Evolutionary conservation across 2,329 filamentous ascomycete genomes (phyloP), one percentile per base, ranked within the genome.

Genomic region (Epichloe bromicola): DNA sequence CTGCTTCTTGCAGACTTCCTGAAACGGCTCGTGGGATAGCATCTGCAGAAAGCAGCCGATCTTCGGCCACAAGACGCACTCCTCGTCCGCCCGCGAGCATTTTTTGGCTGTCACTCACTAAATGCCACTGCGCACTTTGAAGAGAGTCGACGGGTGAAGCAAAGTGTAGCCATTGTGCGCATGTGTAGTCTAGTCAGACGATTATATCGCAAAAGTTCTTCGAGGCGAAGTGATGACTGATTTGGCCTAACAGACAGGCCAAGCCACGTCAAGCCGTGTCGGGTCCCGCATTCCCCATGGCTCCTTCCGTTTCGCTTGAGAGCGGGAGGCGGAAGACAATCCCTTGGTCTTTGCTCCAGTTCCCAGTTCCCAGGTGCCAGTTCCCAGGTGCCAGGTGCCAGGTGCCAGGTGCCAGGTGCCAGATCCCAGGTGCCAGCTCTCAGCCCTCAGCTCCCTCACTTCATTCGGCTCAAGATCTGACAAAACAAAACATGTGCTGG

Each of bases 221-320:
- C n/a, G 38, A 26, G 15, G 34, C 34, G n/a, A 36, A 47, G 14
- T 8, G 2, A 40, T 48, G 23, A 30, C 17, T 48, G 23, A 30
- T 8, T 14, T 41, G 26, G 40, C 26, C 39, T 6, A 34, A 44
- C 19, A 46, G 39, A 44, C 19, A 46, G 34, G 39, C 17, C 39
- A 44, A 50, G 51, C 48, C 51, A 53, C 48, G 47, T 53, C 51
- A 45, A 48, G 51, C 39, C 36, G 38, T 33, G 48, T 30, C 51
- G 44, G 44, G 48, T 19, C 39, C 51, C 41, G 44, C 34, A 47
- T 33, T 34, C 48, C 43, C 49, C 42, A 48, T 36, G 48, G 40
- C 51, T 46, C 40, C 43, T 46, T 51, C 48, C 45, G 51, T 44
- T 50, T 53, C 48, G 51, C 47, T 53, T 50, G 19, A 26, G 48